These are phyloP conservation scores for Suillus paluster DNA, from an alignment of 768 basidiomycete genomes.

Conservation along the genomic window DNA sequence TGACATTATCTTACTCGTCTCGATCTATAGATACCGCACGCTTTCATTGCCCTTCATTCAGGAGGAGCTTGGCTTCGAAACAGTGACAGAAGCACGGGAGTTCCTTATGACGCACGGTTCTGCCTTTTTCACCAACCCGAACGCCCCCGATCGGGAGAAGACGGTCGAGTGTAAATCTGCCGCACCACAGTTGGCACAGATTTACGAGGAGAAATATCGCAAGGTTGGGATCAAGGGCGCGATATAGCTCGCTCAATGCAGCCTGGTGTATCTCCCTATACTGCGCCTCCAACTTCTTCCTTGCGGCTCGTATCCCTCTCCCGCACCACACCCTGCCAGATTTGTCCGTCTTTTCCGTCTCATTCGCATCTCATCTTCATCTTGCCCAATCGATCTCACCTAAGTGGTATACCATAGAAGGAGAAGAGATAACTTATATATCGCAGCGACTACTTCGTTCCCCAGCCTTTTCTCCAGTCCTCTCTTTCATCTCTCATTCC, in stretches of 20 bases:
- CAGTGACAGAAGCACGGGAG: constrained; percentile 57
- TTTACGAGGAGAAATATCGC: constrained; percentile 80
- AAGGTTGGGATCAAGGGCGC: constrained; percentile 93
- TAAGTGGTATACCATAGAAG: constrained; percentile 7
- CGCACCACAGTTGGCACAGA: constrained; percentile 57
- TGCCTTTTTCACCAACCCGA: constrained; percentile 67
- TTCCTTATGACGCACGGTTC: constrained; percentile 77
- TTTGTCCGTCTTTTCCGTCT: neutral
- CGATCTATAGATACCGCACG: constrained; percentile 72
- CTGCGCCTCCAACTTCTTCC: constrained; percentile 20
- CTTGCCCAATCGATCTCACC: constrained; percentile 1
- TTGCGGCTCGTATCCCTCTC: neutral
- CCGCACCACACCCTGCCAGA: neutral
- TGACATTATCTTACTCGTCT: constrained; percentile 10
- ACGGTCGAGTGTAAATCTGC: constrained; percentile 73
- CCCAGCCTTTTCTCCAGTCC: neutral
- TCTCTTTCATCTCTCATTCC: neutral
- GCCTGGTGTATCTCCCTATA: neutral
- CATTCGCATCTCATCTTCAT: constrained; percentile 2
- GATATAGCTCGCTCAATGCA: constrained; percentile 53
- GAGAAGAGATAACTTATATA: constrained; percentile 8
- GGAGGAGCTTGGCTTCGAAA: constrained; percentile 85
- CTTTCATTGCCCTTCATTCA: constrained; percentile 79
- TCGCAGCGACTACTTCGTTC: neutral
- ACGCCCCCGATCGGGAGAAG: constrained; percentile 63